These are phyloP conservation scores for Phoma sp. DNA, from an alignment of 2,329 filamentous ascomycete genomes.

Conservation along the genomic window DNA sequence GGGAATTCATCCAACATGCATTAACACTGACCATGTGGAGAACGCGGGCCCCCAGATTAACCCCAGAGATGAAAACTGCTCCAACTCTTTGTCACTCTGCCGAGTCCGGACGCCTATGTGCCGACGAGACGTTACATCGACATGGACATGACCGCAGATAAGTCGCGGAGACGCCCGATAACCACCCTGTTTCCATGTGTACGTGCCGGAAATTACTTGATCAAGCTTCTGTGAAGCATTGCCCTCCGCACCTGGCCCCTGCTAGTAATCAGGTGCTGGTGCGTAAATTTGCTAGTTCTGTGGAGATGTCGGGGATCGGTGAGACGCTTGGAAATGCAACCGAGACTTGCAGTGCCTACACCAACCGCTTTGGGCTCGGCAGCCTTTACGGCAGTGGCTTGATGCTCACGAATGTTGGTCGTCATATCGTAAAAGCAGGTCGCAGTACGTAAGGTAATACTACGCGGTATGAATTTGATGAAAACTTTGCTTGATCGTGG, in stretches of 20 bases:
- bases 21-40: constrained; percentile 6
- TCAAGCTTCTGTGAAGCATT: background rate
- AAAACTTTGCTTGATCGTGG: background rate
- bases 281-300: constrained; percentile 23
- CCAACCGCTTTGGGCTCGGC: constrained; percentile 8
- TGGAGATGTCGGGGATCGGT: constrained; percentile 17
- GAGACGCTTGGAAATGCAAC: constrained; percentile 9
- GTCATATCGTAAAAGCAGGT: background rate
- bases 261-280: constrained; percentile 17
- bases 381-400: constrained; percentile 11
- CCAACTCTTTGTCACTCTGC: constrained; percentile 15
- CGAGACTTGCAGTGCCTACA: background rate
- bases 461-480: background rate
- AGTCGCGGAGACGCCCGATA: constrained; percentile 12
- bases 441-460: constrained; percentile 17
- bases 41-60: constrained; percentile 19
- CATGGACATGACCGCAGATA: background rate
- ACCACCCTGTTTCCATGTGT: constrained; percentile 1
- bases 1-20: too few species aligned
- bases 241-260: constrained; percentile 3
- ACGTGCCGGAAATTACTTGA: constrained; percentile 14
- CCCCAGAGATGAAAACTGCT: constrained; percentile 14
- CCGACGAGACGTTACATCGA: constrained; percentile 13
- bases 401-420: background rate
- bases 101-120: constrained; percentile 3